Evolutionary conservation across 2,329 filamentous ascomycete genomes (phyloP), one percentile per base, ranked within the genome.

Genomic region (Aureobasidium musti): DNA sequence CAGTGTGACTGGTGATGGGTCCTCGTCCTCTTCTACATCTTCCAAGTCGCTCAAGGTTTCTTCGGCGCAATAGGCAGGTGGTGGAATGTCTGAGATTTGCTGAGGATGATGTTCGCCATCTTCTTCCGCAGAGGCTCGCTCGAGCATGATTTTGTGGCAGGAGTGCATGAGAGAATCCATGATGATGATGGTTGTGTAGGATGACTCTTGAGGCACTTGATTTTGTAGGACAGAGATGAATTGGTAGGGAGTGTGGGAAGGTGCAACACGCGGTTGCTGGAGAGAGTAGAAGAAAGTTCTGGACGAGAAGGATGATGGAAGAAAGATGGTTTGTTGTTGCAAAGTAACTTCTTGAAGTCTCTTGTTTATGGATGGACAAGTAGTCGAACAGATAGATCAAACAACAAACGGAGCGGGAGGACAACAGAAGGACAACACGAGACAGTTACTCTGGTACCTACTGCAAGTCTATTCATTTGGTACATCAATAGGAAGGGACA

Each of bases 1-100:
- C 52, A 87, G 73, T 57, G 74, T 77, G 67, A 85, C 79, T 56
- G 81, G 75, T 1, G 79, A 78, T 52, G 74, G 43, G 26, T 59
- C 45, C 39, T 69, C 63, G 19, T 68, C 65, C 28, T 68, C 63
- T 17, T 63, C 63, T 11, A 68, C 61, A 39, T 71, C 68, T 41
- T 69, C 64, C 65, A 68, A 68, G 19, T 70, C 67, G 14, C 49
- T 66, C 23, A 53, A 19, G 45, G 19, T 61, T 37, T 45, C 30
- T 30, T 60, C 52, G 35, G 61, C 45, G 17, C 33, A 45, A 49
- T 73, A 74, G 28, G 71, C 70, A 52, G 73, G 73, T 56, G 73
- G 73, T 45, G 72, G 68, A n/a, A 52, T 53, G 50, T 67, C 37
- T 13, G 66, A 60, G 28, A 66, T 63, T 28, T 66, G 59, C 45